Conservation (phyloP, 2,329 filamentous ascomycete genomes). For the Fragosphaeria purpurea region DNA sequence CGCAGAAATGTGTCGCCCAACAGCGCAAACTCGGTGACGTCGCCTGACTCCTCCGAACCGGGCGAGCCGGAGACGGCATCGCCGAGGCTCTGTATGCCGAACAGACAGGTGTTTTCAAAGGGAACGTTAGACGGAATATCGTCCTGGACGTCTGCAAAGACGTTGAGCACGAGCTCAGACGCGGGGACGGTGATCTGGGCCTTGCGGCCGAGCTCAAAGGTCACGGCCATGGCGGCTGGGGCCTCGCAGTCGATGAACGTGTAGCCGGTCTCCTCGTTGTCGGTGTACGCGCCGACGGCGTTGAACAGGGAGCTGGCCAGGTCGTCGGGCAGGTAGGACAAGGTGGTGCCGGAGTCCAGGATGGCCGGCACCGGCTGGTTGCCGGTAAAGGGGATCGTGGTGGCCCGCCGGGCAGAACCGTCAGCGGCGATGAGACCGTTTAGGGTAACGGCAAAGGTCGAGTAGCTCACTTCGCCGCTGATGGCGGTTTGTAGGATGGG, state of each 20-base stretch:
- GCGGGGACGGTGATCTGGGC: conserved; percentile 20
- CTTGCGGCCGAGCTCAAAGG: conserved; percentile 18
- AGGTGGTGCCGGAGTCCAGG: conserved; percentile 59
- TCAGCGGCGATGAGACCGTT: conserved; percentile 22
- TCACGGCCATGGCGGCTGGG: conserved; percentile 23
- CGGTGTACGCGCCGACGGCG: conserved; percentile 29
- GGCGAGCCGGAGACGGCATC: conserved; percentile 7
- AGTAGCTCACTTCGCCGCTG: conserved; percentile 27
- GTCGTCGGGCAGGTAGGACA: conserved; percentile 49
- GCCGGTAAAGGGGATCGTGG: conserved; percentile 1
- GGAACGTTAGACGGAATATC: conserved; percentile 21
- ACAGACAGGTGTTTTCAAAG: conserved; percentile 38
- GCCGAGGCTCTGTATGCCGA: conserved; percentile 39
- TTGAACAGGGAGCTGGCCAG: conserved; percentile 31
- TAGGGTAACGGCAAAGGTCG: conserved; percentile 31
- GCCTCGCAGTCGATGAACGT: conserved; percentile 30
- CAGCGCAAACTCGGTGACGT: conserved; percentile 17
- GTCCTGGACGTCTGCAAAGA: conserved; percentile 17
- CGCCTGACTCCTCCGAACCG: neutral
- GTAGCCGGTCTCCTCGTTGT: conserved; percentile 24
- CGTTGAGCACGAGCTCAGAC: conserved; percentile 30
- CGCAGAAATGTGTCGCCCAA: conserved; percentile 39
- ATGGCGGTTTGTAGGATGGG: conserved; percentile 38
- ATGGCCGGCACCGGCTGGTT: conserved; percentile 35
- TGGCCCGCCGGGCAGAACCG: conserved; percentile 13